A percentile compares a stretch with the other conserved stretches of the same genome.
Evolutionary conservation across 2,329 filamentous ascomycete genomes (phyloP).

Genomic region (Colletotrichum sp.): DNA sequence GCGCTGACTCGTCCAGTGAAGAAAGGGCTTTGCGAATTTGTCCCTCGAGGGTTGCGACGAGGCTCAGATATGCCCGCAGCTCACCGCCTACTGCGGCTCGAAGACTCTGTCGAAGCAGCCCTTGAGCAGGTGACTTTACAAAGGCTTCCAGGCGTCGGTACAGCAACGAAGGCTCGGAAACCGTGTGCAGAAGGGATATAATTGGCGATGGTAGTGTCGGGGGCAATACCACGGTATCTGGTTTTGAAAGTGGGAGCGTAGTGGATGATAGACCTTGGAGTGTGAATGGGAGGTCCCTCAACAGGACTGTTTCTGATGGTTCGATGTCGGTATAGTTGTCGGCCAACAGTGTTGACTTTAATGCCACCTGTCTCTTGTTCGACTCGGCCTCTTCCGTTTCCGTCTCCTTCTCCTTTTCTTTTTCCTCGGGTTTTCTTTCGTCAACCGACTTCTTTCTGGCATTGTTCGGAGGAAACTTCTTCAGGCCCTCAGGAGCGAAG

Average conservation of each 20-base stretch:
- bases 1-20: conserved; percentile 71
- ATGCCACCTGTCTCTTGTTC: conserved; percentile 53
- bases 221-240: conserved; percentile 76
- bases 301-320: conserved; percentile 68
- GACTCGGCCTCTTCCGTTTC: conserved; percentile 29
- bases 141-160: conserved; percentile 84
- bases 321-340: conserved; percentile 62
- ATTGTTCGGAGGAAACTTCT: conserved; percentile 46
- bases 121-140: conserved; percentile 79
- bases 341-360: conserved; percentile 63
- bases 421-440: conserved; percentile 34
- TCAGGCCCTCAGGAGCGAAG: conserved; percentile 59
- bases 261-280: conserved; percentile 90
- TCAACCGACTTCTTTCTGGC: conserved; percentile 35
- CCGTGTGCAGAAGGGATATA: conserved; percentile 83
- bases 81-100: conserved; percentile 85
- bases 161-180: conserved; percentile 93
- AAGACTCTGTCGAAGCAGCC: conserved; percentile 90
- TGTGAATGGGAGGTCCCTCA: conserved; percentile 88
- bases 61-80: conserved; percentile 84
- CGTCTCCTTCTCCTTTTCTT: conserved; percentile 31
- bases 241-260: conserved; percentile 76
- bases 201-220: conserved; percentile 81
- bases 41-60: conserved; percentile 90
- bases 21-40: conserved; percentile 86